phyloP scores from a whole-genome alignment of 2,329 filamentous ascomycete genomes.

The Fusarium ambrosium region DNA sequence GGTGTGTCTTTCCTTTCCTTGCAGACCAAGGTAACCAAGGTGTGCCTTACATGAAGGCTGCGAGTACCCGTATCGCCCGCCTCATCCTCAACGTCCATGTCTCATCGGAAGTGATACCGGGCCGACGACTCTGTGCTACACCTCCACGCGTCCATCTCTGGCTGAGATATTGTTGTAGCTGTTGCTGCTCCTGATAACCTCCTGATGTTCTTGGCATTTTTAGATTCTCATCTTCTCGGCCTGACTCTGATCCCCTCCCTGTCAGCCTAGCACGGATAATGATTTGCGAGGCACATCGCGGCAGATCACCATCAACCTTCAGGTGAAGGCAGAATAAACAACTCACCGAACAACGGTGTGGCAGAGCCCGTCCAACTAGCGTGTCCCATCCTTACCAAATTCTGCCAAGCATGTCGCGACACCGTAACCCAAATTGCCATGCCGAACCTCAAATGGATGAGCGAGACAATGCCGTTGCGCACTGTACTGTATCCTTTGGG shows the following conservation, averaged over 20 bases:
- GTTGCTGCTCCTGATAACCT: neutral
- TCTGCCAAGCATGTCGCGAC: neutral
- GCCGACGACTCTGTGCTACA: slow-evolving; percentile 14
- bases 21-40: neutral
- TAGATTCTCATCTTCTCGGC: slow-evolving; percentile 5
- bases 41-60: slow-evolving; percentile 11
- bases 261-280: slow-evolving; percentile 17
- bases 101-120: slow-evolving; percentile 4
- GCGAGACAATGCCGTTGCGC: neutral
- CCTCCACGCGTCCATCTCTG: slow-evolving; percentile 11
- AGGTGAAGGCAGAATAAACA: slow-evolving; percentile 32
- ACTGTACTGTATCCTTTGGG: slow-evolving; percentile 4
- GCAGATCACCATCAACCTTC: slow-evolving; percentile 40
- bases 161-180: neutral
- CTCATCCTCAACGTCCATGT: neutral
- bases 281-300: slow-evolving; percentile 24
- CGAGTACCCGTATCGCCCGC: neutral
- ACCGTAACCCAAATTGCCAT: neutral
- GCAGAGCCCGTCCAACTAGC: slow-evolving; percentile 17
- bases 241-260: slow-evolving; percentile 20
- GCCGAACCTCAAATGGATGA: neutral
- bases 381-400: slow-evolving; percentile 17
- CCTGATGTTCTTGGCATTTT: slow-evolving; percentile 21
- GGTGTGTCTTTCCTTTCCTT: neutral
- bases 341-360: slow-evolving; percentile 28